phyloP scores from a whole-genome alignment of 129 eudicot species.

The Chrysanthemum makinoi region DNA sequence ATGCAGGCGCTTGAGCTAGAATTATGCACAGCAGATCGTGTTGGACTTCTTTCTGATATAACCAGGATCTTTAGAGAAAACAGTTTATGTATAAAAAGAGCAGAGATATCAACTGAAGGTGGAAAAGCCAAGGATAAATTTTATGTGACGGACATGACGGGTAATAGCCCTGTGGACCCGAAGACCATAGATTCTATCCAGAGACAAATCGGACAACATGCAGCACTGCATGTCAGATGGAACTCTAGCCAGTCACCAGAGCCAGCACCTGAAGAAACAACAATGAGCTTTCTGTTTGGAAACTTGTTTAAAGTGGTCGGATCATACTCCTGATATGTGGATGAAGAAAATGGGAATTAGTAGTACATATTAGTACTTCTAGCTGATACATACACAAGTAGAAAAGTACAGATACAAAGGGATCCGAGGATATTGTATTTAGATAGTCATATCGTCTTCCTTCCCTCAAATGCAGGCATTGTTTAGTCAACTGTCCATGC shows the following conservation, averaged over 20 bases:
- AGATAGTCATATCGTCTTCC: not conserved
- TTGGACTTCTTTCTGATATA: constrained; percentile 85
- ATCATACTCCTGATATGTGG: constrained; percentile 22
- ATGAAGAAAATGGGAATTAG: constrained; percentile 4
- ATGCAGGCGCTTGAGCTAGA: constrained; percentile 73
- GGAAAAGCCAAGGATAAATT: constrained; percentile 77
- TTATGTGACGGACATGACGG: constrained; percentile 79
- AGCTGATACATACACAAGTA: not conserved
- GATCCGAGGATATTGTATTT: constrained; percentile 9
- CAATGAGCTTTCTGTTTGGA: constrained; percentile 66
- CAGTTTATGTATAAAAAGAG: constrained; percentile 72
- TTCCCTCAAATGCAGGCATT: not conserved
- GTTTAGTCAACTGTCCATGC: not conserved
- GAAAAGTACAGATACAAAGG: constrained; percentile 14
- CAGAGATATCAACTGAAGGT: constrained; percentile 72
- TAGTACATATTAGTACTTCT: constrained; percentile 11
- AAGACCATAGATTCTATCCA: constrained; percentile 63
- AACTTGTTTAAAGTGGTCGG: constrained; percentile 52
- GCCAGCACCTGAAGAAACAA: constrained; percentile 54
- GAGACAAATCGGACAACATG: constrained; percentile 60
- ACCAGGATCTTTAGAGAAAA: constrained; percentile 88
- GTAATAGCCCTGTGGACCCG: constrained; percentile 63
- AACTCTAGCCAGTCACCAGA: constrained; percentile 39
- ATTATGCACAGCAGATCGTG: constrained; percentile 64
- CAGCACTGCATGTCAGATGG: constrained; percentile 52